Conservation (phyloP, 768 basidiomycete species). For the Boletus tylopilopsis region DNA sequence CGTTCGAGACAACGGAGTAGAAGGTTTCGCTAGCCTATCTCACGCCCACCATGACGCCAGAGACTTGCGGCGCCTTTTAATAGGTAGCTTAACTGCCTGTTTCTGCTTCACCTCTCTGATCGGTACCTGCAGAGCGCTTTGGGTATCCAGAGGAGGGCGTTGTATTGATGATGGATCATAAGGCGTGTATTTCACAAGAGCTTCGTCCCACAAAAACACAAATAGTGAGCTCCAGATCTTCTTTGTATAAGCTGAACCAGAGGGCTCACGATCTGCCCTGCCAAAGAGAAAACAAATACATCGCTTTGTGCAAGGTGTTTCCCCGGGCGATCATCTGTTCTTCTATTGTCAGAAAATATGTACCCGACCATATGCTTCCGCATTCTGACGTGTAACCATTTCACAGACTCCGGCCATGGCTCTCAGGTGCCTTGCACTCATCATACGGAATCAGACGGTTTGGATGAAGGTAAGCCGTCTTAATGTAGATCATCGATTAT, state of each 20-base stretch:
- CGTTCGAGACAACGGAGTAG: constrained; percentile 3
- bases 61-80: constrained; percentile 15
- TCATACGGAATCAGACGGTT: constrained; percentile 46
- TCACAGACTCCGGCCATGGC: constrained; percentile 50
- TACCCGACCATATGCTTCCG: no score
- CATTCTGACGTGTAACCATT: not conserved
- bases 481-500: not conserved
- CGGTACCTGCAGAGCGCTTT: constrained; percentile 30
- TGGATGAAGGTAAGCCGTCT: constrained; percentile 44
- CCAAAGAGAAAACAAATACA: constrained; percentile 40
- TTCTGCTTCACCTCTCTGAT: not conserved
- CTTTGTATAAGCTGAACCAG: not conserved
- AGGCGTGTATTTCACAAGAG: constrained; percentile 19
- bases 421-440: constrained; percentile 41
- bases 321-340: constrained; percentile 49
- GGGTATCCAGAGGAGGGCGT: constrained; percentile 39
- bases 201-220: constrained; percentile 41
- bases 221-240: constrained; percentile 37
- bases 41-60: constrained; percentile 17
- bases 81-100: constrained; percentile 13
- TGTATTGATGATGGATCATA: constrained; percentile 40
- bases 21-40: not conserved
- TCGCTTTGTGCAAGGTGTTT: constrained; percentile 41
- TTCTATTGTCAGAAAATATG: constrained; percentile 46
- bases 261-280: not conserved